phyloP scores from a whole-genome alignment of 345 rosid genomes.

The Turritis glabra region DNA sequence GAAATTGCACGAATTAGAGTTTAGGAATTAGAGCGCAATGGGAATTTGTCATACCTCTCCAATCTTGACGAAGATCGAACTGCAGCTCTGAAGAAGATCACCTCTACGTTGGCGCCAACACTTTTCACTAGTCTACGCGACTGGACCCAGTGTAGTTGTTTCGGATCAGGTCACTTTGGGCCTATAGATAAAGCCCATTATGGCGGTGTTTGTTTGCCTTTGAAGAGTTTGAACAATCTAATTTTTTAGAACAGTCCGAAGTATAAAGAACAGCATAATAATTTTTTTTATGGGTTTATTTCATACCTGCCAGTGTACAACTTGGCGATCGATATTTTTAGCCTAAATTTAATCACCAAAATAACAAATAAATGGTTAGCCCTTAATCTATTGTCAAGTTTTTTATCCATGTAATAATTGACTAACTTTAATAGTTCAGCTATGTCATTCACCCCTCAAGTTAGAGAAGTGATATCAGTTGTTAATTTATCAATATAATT shows the following conservation, averaged over 20 bases:
- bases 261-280: neutral
- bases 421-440: slow-evolving; percentile 11
- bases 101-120: slow-evolving; percentile 25
- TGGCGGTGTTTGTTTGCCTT: no score
- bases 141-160: neutral
- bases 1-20: neutral
- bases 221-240: no score
- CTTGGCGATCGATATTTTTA: neutral
- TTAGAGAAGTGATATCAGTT: neutral
- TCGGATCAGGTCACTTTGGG: neutral
- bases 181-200: slow-evolving; percentile 19
- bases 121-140: neutral
- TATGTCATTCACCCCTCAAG: neutral
- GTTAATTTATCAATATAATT: neutral
- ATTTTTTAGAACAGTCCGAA: no score
- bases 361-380: neutral
- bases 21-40: neutral
- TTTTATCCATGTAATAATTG: slow-evolving; percentile 20
- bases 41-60: neutral
- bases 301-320: neutral
- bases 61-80: neutral
- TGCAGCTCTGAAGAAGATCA: neutral
- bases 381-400: no score
- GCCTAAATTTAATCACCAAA: neutral
- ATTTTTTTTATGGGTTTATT: neutral